Evolutionary conservation across 164 flowering plant species (phyloP).

Genomic region (Magnolia kwangsiensis): DNA sequence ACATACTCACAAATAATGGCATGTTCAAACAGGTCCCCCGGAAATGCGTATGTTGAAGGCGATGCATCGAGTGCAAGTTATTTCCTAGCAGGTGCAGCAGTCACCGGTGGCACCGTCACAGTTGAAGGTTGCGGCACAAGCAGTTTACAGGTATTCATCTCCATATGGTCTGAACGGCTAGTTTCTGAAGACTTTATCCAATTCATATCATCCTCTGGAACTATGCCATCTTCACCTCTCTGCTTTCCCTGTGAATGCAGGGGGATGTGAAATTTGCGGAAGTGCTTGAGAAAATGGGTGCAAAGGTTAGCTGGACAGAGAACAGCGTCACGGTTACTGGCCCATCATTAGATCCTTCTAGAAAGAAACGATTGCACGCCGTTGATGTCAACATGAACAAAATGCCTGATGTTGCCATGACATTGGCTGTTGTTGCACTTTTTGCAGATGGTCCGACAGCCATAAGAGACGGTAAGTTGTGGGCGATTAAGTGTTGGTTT

Average conservation of each 20-base stretch:
- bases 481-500: neutral
- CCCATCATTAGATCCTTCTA: constrained; percentile 59
- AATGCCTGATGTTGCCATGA: constrained; percentile 99
- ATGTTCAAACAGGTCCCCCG: constrained; percentile 64
- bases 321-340: constrained; percentile 94
- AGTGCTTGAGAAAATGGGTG: constrained; percentile 98
- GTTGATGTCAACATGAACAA: constrained; percentile 99
- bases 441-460: constrained; percentile 96
- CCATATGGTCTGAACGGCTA: neutral
- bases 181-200: neutral
- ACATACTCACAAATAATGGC: neutral
- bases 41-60: constrained; percentile 94
- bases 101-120: constrained; percentile 96
- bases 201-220: no score
- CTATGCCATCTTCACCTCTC: neutral
- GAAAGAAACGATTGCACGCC: constrained; percentile 62
- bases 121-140: constrained; percentile 98
- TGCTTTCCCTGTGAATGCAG: constrained; percentile 28
- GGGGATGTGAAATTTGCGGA: constrained; percentile 99
- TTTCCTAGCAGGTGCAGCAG: constrained; percentile 96
- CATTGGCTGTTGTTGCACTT: constrained; percentile 96
- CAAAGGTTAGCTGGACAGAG: constrained; percentile 91
- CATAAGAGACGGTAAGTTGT: constrained; percentile 85
- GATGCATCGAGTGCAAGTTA: constrained; percentile 99
- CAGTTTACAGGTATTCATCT: constrained; percentile 81